phyloP scores from a whole-genome alignment of 371 early-diverging fungal species.

The Rhizopus delemar region DNA sequence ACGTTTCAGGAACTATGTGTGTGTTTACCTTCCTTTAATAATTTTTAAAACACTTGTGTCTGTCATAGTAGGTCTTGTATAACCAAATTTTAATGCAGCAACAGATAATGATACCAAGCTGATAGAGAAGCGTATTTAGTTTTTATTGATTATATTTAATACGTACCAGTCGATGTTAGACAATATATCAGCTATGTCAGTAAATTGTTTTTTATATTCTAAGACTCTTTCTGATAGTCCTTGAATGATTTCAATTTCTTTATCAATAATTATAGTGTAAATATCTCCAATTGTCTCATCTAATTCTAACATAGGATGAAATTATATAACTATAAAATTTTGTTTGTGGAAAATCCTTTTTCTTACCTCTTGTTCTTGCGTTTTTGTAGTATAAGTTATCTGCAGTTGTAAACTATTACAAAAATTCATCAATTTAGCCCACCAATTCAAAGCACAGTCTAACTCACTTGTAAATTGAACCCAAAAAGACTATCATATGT shows the following conservation, averaged over 20 bases:
- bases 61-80: conserved; percentile 61
- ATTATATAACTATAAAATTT: too few relatives aligned
- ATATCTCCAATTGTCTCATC: conserved; percentile 77
- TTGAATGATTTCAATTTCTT: conserved; percentile 76
- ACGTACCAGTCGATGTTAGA: conserved; percentile 75
- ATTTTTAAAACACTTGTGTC: conserved; percentile 45
- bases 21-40: conserved; percentile 60
- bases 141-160: background rate
- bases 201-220: conserved; percentile 36
- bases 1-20: background rate
- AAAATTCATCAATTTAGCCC: background rate
- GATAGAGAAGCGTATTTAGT: background rate
- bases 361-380: conserved; percentile 59
- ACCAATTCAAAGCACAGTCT: conserved; percentile 1
- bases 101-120: conserved; percentile 68
- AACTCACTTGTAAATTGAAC: conserved; percentile 28
- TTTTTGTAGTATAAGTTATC: conserved; percentile 75
- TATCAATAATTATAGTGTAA: conserved; percentile 71
- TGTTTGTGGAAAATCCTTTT: background rate
- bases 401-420: conserved; percentile 69
- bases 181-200: conserved; percentile 40
- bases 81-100: conserved; percentile 57
- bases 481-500: conserved; percentile 6
- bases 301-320: conserved; percentile 43
- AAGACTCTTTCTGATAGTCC: conserved; percentile 57